These are phyloP conservation scores for Kentomonas sorsogonicus DNA, from an alignment of 208 protist species.

Conservation along the genomic window DNA sequence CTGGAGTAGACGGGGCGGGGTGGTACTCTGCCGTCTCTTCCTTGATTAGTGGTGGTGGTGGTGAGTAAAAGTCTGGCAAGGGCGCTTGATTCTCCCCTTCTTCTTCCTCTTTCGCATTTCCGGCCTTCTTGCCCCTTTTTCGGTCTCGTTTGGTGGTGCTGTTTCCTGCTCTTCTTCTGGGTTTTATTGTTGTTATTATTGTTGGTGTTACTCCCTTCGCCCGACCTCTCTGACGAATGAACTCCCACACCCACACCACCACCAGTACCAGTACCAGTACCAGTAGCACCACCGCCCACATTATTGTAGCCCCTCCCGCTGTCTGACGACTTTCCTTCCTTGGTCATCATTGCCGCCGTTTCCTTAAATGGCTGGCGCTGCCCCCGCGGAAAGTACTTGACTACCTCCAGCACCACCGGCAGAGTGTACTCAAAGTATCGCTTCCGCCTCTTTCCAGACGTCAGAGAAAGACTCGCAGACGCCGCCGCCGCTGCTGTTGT, in stretches of 20 bases:
- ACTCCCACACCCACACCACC: too few relatives aligned
- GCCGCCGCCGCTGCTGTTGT: too few relatives aligned
- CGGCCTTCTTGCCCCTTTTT: neutral
- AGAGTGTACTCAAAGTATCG: constrained; percentile 9
- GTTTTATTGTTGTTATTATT: neutral
- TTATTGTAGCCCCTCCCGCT: too few relatives aligned
- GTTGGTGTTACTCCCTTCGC: neutral
- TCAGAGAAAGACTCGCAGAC: too few relatives aligned
- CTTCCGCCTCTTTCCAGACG: too few relatives aligned
- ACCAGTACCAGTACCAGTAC: too few relatives aligned
- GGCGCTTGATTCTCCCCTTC: too few relatives aligned
- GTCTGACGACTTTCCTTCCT: neutral
- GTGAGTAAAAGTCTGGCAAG: neutral
- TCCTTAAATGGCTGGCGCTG: neutral
- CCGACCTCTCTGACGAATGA: neutral
- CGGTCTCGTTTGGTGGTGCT: neutral
- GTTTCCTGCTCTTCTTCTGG: neutral
- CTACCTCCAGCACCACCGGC: constrained; percentile 10
- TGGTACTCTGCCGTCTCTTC: too few relatives aligned
- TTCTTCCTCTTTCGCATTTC: neutral
- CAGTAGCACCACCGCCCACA: too few relatives aligned
- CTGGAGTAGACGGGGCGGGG: too few relatives aligned
- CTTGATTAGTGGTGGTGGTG: too few relatives aligned
- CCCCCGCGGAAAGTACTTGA: neutral
- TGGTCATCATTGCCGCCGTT: neutral